Evolutionary conservation across 1,139 yeast genomes (phyloP), one percentile per base, ranked within the genome.

Genomic region (Nakaseomyces delphensis): DNA sequence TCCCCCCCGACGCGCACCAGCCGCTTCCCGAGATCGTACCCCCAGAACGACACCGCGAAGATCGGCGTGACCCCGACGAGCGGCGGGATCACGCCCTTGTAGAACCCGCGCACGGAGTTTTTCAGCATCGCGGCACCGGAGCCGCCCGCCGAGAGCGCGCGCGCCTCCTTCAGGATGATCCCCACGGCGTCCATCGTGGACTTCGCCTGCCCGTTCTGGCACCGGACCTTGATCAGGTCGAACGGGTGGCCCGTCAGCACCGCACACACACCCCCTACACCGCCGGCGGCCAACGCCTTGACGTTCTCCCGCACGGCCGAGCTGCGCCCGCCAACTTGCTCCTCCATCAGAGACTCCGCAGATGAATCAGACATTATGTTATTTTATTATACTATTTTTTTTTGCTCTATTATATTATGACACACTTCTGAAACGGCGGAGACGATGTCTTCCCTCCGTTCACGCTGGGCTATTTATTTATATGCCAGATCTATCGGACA

Each of bases 31-130:
- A 86, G 71, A 58, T 87, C 97, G 66, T 91, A 91, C 59, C 97
- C 97, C 97, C 97, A 89, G 70, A 91, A 91, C 2, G 95, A 84
- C 27, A 91, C 93, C 9, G 97, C 97, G 69, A 91, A 91, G 86
- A 91, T 91, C 32, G 98, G 98, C 0, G 97, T 91, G 23, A 91
- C 97, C 25, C 98, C 98, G 23, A 84, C 64, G 42, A 91, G 69
- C 4, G 98, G 98, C 9, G 95, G 95, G 28, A 80, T 71, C 23
- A 85, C 95, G 45, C 95, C 95, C 55, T 91, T 68, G 65, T 85
- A 91, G 50, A 91, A 50, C 14, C 53, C 52, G 24, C 40, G 45
- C 15, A 51, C 18, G 14, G 49, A 43, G 33, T 47, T 50, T 2
- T 39, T 13, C 1, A 43, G 15, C 8, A 46, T 3, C 24, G 39